A percentile compares a stretch with the other conserved stretches of the same genome.
Conservation (phyloP, 768 basidiomycete species). For the Pleurotus tuber-regium region DNA sequence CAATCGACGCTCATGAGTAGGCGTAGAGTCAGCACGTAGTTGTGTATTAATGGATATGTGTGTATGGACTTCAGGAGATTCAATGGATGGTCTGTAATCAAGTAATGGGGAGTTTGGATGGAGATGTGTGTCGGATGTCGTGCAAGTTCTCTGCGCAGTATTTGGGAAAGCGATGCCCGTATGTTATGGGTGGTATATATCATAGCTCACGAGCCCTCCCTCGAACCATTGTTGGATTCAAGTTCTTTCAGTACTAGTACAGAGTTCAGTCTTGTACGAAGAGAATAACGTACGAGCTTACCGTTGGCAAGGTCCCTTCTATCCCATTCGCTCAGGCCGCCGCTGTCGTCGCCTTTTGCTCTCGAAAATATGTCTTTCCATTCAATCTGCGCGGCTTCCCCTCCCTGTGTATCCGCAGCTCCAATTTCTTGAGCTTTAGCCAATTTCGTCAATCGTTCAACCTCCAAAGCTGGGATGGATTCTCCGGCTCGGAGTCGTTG, state of each 20-base stretch:
- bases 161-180: neutral
- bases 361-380: conserved; percentile 5
- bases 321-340: conserved; percentile 3
- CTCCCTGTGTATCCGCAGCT: neutral
- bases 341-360: neutral
- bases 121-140: no score
- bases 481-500: conserved; percentile 48
- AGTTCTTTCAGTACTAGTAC: conserved; percentile 4
- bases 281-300: neutral
- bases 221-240: neutral
- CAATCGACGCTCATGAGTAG: no score
- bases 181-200: neutral
- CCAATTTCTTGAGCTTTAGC: conserved; percentile 34
- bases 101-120: neutral
- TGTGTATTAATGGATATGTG: no score
- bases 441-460: conserved; percentile 53
- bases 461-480: conserved; percentile 45
- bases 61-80: no score
- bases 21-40: no score
- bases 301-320: conserved; percentile 3
- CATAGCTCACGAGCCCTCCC: neutral
- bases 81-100: no score
- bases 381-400: neutral
- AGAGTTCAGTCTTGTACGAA: neutral
- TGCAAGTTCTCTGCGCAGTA: no score